Evolutionary conservation across 345 rosid species (phyloP).

Genomic region (Syzygium aqueum): DNA sequence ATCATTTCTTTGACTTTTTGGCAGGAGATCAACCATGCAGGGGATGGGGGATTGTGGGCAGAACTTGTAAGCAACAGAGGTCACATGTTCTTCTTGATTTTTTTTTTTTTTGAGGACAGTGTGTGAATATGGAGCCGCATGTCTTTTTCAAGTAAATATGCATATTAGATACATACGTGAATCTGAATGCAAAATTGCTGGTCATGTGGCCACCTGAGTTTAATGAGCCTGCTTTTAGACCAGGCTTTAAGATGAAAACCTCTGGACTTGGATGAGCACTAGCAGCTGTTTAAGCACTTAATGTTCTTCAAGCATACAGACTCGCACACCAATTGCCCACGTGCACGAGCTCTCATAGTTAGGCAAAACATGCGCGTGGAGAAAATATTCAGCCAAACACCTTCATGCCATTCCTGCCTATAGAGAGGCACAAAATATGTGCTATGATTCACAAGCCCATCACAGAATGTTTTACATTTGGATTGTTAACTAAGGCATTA

Average conservation of each 20-base stretch:
- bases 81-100: slow-evolving; percentile 14
- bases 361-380: background rate
- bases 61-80: slow-evolving; percentile 95
- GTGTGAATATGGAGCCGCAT: background rate
- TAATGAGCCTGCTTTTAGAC: background rate
- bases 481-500: background rate
- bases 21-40: slow-evolving; percentile 99
- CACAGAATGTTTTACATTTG: background rate
- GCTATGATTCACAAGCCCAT: background rate
- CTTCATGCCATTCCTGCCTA: background rate
- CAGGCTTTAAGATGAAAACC: background rate
- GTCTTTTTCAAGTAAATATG: background rate
- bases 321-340: background rate
- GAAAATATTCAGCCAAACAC: background rate
- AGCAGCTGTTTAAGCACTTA: background rate
- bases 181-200: background rate
- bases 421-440: background rate
- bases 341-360: background rate
- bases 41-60: slow-evolving; percentile 95
- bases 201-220: background rate
- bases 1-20: slow-evolving; percentile 2
- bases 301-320: background rate
- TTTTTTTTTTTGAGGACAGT: background rate
- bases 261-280: background rate
- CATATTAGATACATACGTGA: background rate